Evolutionary conservation across 1,284 basidiomycete species (phyloP).

Genomic region (Rhodotorula sp.): DNA sequence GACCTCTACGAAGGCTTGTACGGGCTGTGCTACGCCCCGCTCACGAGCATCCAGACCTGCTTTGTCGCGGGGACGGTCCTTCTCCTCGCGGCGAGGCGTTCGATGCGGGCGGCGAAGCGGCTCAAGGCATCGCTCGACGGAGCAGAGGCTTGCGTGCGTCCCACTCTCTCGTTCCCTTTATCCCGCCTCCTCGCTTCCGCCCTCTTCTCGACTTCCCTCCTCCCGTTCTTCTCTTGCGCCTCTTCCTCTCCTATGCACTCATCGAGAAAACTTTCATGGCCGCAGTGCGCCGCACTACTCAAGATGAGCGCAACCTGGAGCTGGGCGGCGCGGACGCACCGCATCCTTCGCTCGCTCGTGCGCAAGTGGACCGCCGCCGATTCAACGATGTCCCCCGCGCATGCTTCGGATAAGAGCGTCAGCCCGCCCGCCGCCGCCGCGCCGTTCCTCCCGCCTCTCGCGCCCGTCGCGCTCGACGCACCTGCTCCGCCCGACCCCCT

Average conservation of each 20-base stretch:
- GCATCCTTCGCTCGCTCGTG: conserved; percentile 1
- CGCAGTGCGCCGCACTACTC: not conserved
- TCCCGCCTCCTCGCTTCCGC: too few species aligned
- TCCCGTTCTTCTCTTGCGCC: not conserved
- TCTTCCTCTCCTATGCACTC: not conserved
- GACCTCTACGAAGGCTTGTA: not conserved
- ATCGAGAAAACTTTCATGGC: too few species aligned
- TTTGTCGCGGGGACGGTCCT: conserved; percentile 68
- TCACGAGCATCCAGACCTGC: conserved; percentile 25
- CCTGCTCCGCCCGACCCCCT: not conserved
- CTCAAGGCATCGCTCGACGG: conserved; percentile 1
- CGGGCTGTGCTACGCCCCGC: conserved; percentile 2
- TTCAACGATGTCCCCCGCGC: not conserved
- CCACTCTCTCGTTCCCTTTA: too few species aligned
- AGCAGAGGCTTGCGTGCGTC: not conserved
- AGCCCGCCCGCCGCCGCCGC: not conserved
- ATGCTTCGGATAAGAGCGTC: not conserved
- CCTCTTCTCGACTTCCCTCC: too few species aligned
- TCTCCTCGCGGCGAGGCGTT: conserved; percentile 58
- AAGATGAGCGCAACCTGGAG: not conserved
- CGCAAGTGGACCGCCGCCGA: not conserved
- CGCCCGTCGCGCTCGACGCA: not conserved
- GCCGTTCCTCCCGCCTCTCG: not conserved
- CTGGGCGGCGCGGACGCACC: not conserved
- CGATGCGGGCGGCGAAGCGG: not conserved